These are phyloP conservation scores for Tetradesmus obliquus DNA, from an alignment of 139 green algal species.

Conservation along the genomic window DNA sequence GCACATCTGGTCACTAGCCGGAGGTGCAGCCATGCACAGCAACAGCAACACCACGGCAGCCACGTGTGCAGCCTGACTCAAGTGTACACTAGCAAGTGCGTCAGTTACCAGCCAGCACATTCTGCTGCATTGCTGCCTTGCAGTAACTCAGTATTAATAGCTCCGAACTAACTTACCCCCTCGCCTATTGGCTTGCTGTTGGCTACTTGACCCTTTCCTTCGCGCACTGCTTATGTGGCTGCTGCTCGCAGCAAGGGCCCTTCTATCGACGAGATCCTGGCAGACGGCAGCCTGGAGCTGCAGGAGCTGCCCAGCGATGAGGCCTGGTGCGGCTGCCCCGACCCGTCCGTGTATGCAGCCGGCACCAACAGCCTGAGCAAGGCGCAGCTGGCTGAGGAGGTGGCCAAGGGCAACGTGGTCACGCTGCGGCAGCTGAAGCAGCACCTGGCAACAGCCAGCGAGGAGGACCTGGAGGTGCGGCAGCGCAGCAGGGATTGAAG, in stretches of 20 bases:
- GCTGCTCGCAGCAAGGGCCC: constrained; percentile 5
- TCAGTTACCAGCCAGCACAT: neutral
- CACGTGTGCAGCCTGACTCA: too few species aligned
- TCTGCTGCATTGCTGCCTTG: neutral
- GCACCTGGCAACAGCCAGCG: constrained; percentile 12
- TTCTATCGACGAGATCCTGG: neutral
- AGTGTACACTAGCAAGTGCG: too few species aligned
- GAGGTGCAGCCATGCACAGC: too few species aligned
- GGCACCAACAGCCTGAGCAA: constrained; percentile 44
- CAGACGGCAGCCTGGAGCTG: neutral
- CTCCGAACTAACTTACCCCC: too few species aligned
- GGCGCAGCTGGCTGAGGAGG: constrained; percentile 42
- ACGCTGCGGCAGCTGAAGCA: constrained; percentile 41
- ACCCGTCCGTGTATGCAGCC: constrained; percentile 15
- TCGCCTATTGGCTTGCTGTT: neutral
- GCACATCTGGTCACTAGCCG: too few species aligned
- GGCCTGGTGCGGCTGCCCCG: constrained; percentile 44
- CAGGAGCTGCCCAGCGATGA: constrained; percentile 37
- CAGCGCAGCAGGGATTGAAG: neutral
- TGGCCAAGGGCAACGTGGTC: constrained; percentile 41
- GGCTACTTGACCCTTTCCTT: neutral
- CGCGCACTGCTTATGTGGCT: neutral
- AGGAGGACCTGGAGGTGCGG: constrained; percentile 26
- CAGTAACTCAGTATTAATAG: too few species aligned
- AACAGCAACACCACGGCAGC: too few species aligned